phyloP scores from a whole-genome alignment of 495 filamentous ascomycete genomes.

The Choiromyces venosus region DNA sequence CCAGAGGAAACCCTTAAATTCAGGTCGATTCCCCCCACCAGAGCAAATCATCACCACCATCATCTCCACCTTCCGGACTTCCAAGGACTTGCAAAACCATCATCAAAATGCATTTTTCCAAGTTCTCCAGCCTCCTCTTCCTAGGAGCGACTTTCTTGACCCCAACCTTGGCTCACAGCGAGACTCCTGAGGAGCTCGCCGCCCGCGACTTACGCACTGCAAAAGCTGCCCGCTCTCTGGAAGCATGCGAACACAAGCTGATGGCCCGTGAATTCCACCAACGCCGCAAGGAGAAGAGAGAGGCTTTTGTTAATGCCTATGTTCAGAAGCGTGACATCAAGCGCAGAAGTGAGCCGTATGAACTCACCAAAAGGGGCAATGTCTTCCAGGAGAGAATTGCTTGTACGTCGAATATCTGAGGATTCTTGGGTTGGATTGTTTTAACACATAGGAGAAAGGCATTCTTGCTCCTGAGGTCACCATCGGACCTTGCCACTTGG shows the following conservation, averaged over 20 bases:
- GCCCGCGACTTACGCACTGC: conserved; percentile 42
- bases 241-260: conserved; percentile 42
- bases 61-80: too few relatives aligned
- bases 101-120: conserved; percentile 18
- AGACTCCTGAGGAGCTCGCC: conserved; percentile 37
- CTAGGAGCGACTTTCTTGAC: conserved; percentile 13
- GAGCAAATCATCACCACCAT: too few relatives aligned
- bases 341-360: conserved; percentile 42
- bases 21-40: too few relatives aligned
- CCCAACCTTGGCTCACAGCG: conserved; percentile 34
- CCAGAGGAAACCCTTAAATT: too few relatives aligned
- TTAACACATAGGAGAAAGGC: conserved; percentile 13
- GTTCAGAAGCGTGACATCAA: conserved; percentile 50
- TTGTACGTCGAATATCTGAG: conserved; percentile 9
- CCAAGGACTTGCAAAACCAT: too few relatives aligned
- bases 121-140: conserved; percentile 20
- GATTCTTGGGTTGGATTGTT: too few relatives aligned
- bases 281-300: conserved; percentile 44
- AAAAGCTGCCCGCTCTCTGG: conserved; percentile 42
- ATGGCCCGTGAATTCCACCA: conserved; percentile 39
- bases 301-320: conserved; percentile 44
- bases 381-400: background rate
- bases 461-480: conserved; percentile 51
- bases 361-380: conserved; percentile 15
- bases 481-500: conserved; percentile 50